Percentiles rank a stretch among this genome's conserved stretches.
These are phyloP conservation scores for Omphalea diandra DNA, from an alignment of 441 rosid species.

Conservation along the genomic window DNA sequence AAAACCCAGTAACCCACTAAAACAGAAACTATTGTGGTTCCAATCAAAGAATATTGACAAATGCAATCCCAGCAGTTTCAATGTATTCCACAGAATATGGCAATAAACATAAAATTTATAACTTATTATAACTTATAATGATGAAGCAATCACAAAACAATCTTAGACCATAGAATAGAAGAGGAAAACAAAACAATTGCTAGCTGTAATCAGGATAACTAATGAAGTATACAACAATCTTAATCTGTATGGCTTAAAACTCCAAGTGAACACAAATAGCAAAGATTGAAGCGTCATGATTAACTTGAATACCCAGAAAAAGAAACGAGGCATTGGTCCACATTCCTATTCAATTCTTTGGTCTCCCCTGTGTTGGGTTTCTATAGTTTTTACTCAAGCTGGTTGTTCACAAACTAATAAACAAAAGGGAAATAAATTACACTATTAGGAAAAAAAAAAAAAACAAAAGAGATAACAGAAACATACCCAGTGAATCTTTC, in stretches of 20 bases:
- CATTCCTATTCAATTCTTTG: not conserved
- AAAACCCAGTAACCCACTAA: not conserved
- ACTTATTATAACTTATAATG: not conserved
- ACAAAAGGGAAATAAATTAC: too few relatives aligned
- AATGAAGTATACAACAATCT: not conserved
- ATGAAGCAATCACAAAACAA: not conserved
- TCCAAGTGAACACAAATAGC: not conserved
- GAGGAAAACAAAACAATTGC: not conserved
- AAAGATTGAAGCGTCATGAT: not conserved
- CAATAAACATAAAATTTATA: too few relatives aligned
- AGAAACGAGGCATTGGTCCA: not conserved
- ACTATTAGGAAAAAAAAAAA: not conserved
- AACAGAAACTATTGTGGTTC: not conserved
- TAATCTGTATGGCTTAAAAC: not conserved
- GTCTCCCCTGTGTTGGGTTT: not conserved
- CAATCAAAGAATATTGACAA: not conserved
- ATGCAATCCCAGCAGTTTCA: not conserved
- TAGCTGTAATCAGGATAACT: not conserved
- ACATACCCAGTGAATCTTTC: conserved; percentile 26
- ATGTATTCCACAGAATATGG: not conserved
- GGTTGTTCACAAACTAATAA: not conserved
- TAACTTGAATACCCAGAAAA: conserved; percentile 1
- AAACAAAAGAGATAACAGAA: too few relatives aligned
- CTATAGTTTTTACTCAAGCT: not conserved
- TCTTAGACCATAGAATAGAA: not conserved